phyloP scores from a whole-genome alignment of 306 rosid genomes.

The Cucurbita moschata region DNA sequence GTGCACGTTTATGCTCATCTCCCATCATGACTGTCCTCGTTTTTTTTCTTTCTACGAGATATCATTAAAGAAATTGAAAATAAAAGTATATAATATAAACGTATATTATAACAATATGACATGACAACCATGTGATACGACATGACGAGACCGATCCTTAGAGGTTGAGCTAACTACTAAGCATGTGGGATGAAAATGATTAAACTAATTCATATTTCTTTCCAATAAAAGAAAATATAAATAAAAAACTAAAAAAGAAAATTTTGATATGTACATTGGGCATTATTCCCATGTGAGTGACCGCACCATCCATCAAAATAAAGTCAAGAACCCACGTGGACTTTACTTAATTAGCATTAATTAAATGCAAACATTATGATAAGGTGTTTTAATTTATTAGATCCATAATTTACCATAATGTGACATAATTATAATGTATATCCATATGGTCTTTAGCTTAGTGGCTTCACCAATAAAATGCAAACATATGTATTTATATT shows the following conservation, averaged over 20 bases:
- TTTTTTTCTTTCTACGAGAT: too few relatives aligned
- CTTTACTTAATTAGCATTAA: background rate
- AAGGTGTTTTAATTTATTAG: background rate
- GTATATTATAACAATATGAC: background rate
- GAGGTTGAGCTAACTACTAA: background rate
- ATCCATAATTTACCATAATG: background rate
- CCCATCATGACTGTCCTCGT: too few relatives aligned
- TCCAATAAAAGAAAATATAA: background rate
- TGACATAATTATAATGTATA: background rate
- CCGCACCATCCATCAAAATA: background rate
- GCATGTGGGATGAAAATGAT: background rate
- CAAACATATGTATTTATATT: background rate
- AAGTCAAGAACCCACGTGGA: slow-evolving; percentile 7
- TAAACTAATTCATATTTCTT: background rate
- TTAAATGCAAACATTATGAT: background rate
- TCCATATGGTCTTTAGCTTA: background rate
- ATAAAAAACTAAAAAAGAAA: background rate
- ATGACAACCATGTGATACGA: background rate
- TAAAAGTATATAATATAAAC: too few relatives aligned
- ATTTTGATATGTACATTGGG: background rate
- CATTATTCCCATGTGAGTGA: background rate
- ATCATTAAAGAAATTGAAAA: too few relatives aligned
- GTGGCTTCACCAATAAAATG: background rate
- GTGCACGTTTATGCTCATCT: too few relatives aligned
- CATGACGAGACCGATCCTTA: background rate